Conservation (phyloP, 331 rosid species). For the Pyrus hybrid region DNA sequence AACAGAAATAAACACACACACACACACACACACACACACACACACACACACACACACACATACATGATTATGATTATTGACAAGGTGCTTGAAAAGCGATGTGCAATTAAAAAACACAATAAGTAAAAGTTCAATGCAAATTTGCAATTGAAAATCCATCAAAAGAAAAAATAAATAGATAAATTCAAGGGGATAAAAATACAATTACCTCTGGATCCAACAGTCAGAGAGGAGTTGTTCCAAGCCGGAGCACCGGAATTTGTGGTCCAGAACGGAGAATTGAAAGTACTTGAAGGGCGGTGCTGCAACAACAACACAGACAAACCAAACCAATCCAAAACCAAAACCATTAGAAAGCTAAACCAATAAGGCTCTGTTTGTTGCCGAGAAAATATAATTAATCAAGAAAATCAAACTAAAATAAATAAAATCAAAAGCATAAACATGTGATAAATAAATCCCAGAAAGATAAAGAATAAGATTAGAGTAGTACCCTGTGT, state of each 20-base stretch:
- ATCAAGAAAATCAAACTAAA: background rate
- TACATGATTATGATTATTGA: background rate
- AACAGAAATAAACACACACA: too few relatives aligned
- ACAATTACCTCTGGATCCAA: constrained; percentile 65
- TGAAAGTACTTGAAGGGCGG: constrained; percentile 76
- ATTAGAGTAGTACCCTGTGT: constrained; percentile 34
- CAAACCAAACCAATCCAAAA: background rate
- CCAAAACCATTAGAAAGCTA: background rate
- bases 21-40: too few relatives aligned
- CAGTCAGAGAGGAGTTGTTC: constrained; percentile 70
- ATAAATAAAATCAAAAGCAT: background rate
- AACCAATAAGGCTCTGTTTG: background rate
- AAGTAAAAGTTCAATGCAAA: background rate
- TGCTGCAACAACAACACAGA: constrained; percentile 34
- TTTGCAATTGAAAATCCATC: background rate
- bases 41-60: too few relatives aligned
- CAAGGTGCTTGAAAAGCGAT: background rate
- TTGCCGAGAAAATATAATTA: background rate
- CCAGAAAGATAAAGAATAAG: background rate
- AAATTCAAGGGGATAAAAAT: background rate
- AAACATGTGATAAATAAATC: background rate
- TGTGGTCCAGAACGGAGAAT: constrained; percentile 82
- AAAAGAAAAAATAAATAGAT: background rate
- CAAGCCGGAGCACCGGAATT: constrained; percentile 93
- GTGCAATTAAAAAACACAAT: background rate